These are phyloP conservation scores for Penicillium crustosum DNA, from an alignment of 2,329 filamentous ascomycete genomes.

Conservation along the genomic window DNA sequence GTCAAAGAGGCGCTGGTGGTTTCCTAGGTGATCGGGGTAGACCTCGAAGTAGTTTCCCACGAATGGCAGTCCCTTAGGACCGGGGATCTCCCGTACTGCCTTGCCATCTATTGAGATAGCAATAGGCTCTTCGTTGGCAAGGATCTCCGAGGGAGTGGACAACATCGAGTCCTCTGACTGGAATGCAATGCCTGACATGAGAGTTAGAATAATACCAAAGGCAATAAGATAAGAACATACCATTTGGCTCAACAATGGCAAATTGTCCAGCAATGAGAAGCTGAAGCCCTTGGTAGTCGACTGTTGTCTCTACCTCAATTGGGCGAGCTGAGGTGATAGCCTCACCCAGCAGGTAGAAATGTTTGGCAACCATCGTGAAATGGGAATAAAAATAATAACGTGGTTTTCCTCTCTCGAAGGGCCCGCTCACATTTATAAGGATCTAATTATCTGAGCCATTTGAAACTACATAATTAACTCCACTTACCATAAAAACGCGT, in stretches of 20 bases:
- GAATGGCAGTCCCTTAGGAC: conserved; percentile 30
- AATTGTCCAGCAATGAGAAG: conserved; percentile 31
- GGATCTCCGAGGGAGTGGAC: conserved; percentile 12
- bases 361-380: conserved; percentile 18
- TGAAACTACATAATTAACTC: conserved; percentile 5
- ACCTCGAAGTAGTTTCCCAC: conserved; percentile 58
- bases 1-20: conserved; percentile 56
- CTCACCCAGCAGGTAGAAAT: conserved; percentile 25
- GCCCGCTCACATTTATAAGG: conserved; percentile 13
- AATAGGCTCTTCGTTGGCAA: conserved; percentile 14
- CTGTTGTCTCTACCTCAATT: conserved; percentile 24
- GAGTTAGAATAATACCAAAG: neutral
- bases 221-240: conserved; percentile 13
- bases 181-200: conserved; percentile 20
- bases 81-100: conserved; percentile 27
- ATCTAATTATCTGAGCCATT: neutral
- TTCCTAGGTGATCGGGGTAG: conserved; percentile 59
- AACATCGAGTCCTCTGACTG: conserved; percentile 17
- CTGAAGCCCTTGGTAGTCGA: conserved; percentile 21
- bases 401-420: neutral
- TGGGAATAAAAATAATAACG: neutral
- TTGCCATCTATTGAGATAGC: conserved; percentile 33
- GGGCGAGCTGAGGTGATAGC: conserved; percentile 20
- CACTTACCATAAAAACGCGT: conserved; percentile 1
- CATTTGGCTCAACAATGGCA: conserved; percentile 32